Percentiles rank a stretch among this genome's conserved stretches.
Conservation (phyloP, 2,329 filamentous ascomycete genomes). For the Penicillium aurantiogriseum region DNA sequence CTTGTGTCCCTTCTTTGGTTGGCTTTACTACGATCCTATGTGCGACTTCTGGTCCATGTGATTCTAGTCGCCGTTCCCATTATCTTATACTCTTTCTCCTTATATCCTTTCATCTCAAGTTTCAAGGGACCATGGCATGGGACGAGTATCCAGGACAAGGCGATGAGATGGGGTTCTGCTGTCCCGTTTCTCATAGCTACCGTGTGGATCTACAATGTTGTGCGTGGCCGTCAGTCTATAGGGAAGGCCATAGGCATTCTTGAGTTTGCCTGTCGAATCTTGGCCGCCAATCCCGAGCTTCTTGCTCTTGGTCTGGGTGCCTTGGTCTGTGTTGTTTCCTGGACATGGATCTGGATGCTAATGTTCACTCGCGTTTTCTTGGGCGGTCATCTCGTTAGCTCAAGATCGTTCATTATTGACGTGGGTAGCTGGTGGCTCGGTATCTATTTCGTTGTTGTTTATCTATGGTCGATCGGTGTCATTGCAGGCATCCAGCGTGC, state of each 20-base stretch:
- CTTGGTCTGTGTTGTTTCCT: constrained; percentile 71
- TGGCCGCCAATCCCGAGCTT: constrained; percentile 79
- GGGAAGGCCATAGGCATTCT: constrained; percentile 82
- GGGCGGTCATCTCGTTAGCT: constrained; percentile 72
- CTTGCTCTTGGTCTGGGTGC: constrained; percentile 79
- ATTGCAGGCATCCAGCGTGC: constrained; percentile 85
- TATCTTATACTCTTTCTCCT: constrained; percentile 81
- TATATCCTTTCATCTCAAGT: constrained; percentile 89
- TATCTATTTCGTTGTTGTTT: constrained; percentile 87
- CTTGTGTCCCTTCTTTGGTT: constrained; percentile 89
- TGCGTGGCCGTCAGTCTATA: constrained; percentile 75
- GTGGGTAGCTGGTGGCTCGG: constrained; percentile 92
- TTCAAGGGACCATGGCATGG: constrained; percentile 76
- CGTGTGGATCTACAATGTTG: constrained; percentile 80
- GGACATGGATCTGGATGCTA: constrained; percentile 93
- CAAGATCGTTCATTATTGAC: constrained; percentile 73
- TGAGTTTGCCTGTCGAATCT: constrained; percentile 85
- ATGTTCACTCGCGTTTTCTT: constrained; percentile 97
- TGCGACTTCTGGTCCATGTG: constrained; percentile 74
- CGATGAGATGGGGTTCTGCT: constrained; percentile 83
- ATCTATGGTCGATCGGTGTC: constrained; percentile 89
- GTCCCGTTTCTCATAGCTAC: constrained; percentile 71
- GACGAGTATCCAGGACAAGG: constrained; percentile 75
- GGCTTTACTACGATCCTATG: constrained; percentile 81
- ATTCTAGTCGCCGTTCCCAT: constrained; percentile 82